Evolutionary conservation across 2,329 filamentous ascomycete species (phyloP).

Genomic region (Diaporthe vexans): DNA sequence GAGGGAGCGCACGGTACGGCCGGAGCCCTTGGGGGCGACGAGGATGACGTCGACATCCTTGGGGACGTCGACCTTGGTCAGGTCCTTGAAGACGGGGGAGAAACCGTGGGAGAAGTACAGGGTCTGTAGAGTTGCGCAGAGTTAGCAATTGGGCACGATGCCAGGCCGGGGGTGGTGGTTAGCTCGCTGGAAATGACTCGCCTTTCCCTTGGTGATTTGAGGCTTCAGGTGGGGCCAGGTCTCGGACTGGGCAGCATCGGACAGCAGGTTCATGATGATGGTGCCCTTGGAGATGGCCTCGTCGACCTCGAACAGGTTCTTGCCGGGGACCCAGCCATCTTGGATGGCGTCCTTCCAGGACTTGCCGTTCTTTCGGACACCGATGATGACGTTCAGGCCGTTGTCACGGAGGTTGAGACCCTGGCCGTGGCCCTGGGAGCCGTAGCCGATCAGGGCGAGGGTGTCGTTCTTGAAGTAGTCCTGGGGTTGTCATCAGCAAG

Average conservation of each 20-base stretch:
- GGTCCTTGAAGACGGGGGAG: slow-evolving; percentile 99
- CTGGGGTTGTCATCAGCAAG: slow-evolving; percentile 58
- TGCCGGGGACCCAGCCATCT: slow-evolving; percentile 98
- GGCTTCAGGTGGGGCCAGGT: slow-evolving; percentile 99
- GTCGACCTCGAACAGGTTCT: slow-evolving; percentile 98
- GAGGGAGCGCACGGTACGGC: slow-evolving; percentile 97
- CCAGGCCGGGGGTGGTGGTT: neutral
- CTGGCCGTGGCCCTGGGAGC: slow-evolving; percentile 97
- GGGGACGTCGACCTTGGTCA: slow-evolving; percentile 98
- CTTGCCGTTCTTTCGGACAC: slow-evolving; percentile 97
- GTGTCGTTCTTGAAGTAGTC: slow-evolving; percentile 99
- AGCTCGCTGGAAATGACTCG: slow-evolving; percentile 56
- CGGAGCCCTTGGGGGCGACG: slow-evolving; percentile 98
- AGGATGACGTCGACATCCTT: slow-evolving; percentile 98
- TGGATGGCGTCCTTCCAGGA: slow-evolving; percentile 98
- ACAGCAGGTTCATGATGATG: slow-evolving; percentile 99
- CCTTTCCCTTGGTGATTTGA: slow-evolving; percentile 98
- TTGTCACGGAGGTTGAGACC: slow-evolving; percentile 99
- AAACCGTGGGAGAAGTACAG: slow-evolving; percentile 99
- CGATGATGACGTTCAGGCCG: slow-evolving; percentile 98
- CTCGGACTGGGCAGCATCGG: slow-evolving; percentile 97
- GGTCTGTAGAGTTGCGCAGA: slow-evolving; percentile 69
- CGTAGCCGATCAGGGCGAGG: slow-evolving; percentile 98
- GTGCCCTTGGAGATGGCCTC: slow-evolving; percentile 94
- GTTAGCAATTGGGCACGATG: slow-evolving; percentile 2